Evolutionary conservation across 805 yeast species (phyloP).

Genomic region (Ogataea methanolica): DNA sequence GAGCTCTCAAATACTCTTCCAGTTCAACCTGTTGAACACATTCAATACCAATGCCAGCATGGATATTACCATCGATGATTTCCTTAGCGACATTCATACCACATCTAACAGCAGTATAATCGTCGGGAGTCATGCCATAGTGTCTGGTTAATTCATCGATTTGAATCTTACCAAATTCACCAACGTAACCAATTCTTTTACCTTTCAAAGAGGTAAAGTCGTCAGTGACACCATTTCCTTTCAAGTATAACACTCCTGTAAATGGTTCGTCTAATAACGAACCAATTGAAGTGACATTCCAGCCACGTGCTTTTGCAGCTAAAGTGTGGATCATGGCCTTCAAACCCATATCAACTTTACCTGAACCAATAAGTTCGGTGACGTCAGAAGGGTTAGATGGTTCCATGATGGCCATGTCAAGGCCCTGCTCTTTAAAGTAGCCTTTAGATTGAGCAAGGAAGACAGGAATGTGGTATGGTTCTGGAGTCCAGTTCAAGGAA

Average conservation of each 20-base stretch:
- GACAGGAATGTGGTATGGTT: conserved; percentile 53
- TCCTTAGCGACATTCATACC: conserved; percentile 58
- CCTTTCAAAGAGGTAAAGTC: conserved; percentile 51
- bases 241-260: conserved; percentile 49
- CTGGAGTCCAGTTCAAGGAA: conserved; percentile 49
- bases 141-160: conserved; percentile 51
- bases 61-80: conserved; percentile 50
- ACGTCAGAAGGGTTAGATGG: conserved; percentile 57
- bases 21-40: conserved; percentile 56
- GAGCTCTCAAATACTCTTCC: conserved; percentile 41
- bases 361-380: conserved; percentile 52
- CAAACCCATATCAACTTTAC: conserved; percentile 54
- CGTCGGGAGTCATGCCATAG: conserved; percentile 51
- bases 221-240: conserved; percentile 45
- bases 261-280: conserved; percentile 54
- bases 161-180: conserved; percentile 57
- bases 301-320: conserved; percentile 57
- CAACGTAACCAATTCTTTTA: conserved; percentile 51
- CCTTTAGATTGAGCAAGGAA: conserved; percentile 47
- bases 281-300: conserved; percentile 51
- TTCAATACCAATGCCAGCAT: conserved; percentile 57
- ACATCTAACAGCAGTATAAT: conserved; percentile 54
- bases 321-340: conserved; percentile 59
- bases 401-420: conserved; percentile 48
- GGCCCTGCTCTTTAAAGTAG: conserved; percentile 44